Evolutionary conservation across 306 rosid genomes (phyloP).

Genomic region (Macrotyloma uniflorum): DNA sequence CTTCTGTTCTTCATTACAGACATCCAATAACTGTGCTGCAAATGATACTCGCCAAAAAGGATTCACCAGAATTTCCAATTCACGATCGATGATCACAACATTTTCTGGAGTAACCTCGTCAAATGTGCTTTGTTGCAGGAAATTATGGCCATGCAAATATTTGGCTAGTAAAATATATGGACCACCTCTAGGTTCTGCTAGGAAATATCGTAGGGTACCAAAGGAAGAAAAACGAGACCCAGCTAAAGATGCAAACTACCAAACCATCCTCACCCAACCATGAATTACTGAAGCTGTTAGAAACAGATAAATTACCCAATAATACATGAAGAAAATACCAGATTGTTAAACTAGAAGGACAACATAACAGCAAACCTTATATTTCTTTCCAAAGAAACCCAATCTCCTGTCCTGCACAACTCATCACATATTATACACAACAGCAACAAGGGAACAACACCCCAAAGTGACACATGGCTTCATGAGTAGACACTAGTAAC

Average conservation of each 20-base stretch:
- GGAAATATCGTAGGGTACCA: constrained; percentile 24
- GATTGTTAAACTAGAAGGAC: not conserved
- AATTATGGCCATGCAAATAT: constrained; percentile 43
- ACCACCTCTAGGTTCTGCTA: constrained; percentile 33
- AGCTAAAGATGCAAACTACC: not conserved
- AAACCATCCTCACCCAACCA: not conserved
- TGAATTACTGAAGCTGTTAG: not conserved
- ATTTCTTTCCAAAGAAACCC: not conserved
- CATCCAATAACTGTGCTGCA: not conserved
- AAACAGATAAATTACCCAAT: not conserved
- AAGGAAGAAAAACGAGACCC: not conserved
- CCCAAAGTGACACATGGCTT: constrained; percentile 3
- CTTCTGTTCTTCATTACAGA: not conserved
- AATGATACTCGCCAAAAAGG: not conserved
- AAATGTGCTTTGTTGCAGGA: constrained; percentile 33
- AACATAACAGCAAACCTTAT: not conserved
- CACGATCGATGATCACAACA: constrained; percentile 1
- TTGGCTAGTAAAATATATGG: constrained; percentile 35
- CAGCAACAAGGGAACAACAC: constrained; percentile 13
- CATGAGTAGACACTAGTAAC: not conserved
- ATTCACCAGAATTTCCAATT: not conserved
- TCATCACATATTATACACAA: not conserved
- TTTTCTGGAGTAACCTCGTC: constrained; percentile 12
- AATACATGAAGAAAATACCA: not conserved
- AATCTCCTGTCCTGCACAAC: not conserved